Conservation (phyloP, 768 basidiomycete species). For the Cubamyces lactineus region DNA sequence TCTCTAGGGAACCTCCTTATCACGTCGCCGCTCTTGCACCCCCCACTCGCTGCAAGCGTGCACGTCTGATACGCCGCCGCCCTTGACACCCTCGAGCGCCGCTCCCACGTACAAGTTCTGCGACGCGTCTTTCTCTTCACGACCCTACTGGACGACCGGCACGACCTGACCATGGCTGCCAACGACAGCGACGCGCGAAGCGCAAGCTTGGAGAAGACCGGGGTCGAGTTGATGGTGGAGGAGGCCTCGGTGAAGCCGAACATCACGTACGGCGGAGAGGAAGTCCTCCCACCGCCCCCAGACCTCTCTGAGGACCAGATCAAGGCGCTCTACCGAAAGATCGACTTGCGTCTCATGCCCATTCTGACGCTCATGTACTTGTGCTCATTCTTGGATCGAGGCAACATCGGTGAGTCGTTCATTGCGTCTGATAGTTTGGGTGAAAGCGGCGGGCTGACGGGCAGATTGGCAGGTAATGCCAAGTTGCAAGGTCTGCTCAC, state of each 20-base stretch:
- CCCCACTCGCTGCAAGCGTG: not conserved
- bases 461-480: constrained; percentile 28
- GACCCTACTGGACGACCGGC: not conserved
- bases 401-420: constrained; percentile 23
- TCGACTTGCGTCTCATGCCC: constrained; percentile 37
- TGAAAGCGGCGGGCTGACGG: not conserved
- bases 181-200: not conserved
- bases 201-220: constrained; percentile 7
- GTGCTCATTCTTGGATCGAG: constrained; percentile 36
- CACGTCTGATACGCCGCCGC: not conserved
- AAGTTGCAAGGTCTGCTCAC: constrained; percentile 50
- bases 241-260: not conserved
- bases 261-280: constrained; percentile 49
- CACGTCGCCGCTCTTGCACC: constrained; percentile 5
- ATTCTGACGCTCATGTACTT: constrained; percentile 38
- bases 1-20: not conserved
- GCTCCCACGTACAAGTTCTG: not conserved
- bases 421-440: not conserved
- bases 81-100: not conserved
- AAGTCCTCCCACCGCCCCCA: constrained; percentile 49
- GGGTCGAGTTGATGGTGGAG: not conserved
- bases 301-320: constrained; percentile 53
- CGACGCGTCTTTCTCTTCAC: not conserved
- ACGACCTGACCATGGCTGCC: not conserved
- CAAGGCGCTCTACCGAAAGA: constrained; percentile 37